Evolutionary conservation across 129 eudicot species (phyloP).

Genomic region (Lactuca sativa): DNA sequence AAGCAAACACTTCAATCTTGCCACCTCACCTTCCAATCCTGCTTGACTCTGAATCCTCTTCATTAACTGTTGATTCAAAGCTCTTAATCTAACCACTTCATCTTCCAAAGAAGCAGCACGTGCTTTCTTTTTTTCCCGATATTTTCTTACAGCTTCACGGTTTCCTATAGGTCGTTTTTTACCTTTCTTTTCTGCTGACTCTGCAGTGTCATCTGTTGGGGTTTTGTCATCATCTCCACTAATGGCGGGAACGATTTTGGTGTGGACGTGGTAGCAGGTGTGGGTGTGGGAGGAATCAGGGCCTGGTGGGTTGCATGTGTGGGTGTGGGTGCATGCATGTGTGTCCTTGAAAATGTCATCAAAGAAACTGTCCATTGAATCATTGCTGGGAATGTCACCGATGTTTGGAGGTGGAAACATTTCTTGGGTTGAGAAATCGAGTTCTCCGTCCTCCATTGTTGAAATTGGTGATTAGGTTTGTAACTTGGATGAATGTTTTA

Average conservation of each 20-base stretch:
- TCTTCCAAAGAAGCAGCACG: conserved; percentile 77
- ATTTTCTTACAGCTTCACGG: conserved; percentile 86
- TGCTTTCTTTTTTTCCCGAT: conserved; percentile 85
- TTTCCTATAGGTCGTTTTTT: conserved; percentile 76
- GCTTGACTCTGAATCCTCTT: conserved; percentile 76
- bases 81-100: conserved; percentile 68
- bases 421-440: conserved; percentile 66
- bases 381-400: conserved; percentile 56
- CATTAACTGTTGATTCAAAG: conserved; percentile 72
- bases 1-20: conserved; percentile 87
- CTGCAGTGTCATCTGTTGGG: conserved; percentile 65
- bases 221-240: conserved; percentile 53
- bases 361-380: conserved; percentile 60
- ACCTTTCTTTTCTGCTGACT: conserved; percentile 58
- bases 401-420: conserved; percentile 45
- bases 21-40: conserved; percentile 68
- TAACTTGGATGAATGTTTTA: background rate
- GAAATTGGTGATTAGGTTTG: background rate
- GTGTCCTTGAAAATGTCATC: conserved; percentile 66
- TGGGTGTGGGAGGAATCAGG: conserved; percentile 88
- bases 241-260: conserved; percentile 64
- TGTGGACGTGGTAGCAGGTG: conserved; percentile 86
- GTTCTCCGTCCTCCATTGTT: conserved; percentile 84
- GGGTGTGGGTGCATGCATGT: conserved; percentile 88
- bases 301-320: conserved; percentile 90